Conservation (phyloP, 2,329 filamentous ascomycete genomes). For the Alternaria hordeiaustralica region DNA sequence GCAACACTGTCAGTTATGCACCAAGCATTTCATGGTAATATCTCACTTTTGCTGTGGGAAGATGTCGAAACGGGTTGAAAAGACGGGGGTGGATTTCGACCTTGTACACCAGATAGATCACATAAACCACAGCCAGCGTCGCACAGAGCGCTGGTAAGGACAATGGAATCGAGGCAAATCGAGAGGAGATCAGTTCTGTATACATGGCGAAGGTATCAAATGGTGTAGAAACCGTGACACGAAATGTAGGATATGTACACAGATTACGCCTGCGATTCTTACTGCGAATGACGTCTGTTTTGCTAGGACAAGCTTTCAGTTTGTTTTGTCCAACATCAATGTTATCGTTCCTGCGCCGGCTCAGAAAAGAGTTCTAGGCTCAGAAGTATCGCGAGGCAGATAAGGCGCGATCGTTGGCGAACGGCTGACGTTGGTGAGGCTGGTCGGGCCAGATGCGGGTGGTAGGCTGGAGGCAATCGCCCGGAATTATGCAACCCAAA, state of each 20-base stretch:
- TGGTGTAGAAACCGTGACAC: neutral
- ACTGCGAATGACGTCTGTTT: neutral
- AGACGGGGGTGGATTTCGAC: neutral
- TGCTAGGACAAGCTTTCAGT: neutral
- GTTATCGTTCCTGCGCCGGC: neutral
- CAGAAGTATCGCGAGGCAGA: neutral
- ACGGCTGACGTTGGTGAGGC: neutral
- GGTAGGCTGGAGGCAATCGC: neutral
- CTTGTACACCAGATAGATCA: neutral
- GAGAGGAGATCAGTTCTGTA: neutral
- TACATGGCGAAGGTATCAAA: neutral
- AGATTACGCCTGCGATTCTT: neutral
- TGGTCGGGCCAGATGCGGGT: neutral
- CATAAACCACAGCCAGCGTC: neutral
- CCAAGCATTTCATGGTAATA: neutral
- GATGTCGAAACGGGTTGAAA: neutral
- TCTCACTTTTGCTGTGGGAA: neutral
- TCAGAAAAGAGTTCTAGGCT: neutral
- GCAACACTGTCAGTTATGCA: neutral
- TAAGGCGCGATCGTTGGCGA: neutral
- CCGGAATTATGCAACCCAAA: slow-evolving; percentile 14
- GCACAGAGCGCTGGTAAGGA: neutral
- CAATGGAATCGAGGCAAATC: neutral
- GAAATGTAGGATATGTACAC: neutral
- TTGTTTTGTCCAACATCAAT: neutral